A percentile compares a stretch with the other conserved stretches of the same genome.
Conservation (phyloP, 1,139 yeast species). For the Candida sp. region DNA sequence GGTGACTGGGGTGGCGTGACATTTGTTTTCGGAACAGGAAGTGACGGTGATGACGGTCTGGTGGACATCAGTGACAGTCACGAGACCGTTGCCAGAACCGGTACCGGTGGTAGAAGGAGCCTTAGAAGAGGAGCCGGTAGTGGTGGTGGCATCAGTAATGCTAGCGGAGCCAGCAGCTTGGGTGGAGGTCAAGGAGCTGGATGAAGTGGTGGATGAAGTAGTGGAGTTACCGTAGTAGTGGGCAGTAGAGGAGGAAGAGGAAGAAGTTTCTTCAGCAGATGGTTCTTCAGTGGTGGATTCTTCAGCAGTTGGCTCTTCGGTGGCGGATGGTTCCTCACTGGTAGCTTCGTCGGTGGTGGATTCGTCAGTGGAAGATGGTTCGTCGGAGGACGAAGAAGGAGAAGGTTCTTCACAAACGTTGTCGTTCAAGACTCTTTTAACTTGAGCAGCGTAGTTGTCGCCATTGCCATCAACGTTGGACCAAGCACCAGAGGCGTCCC, state of each 20-base stretch:
- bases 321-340: constrained; percentile 8
- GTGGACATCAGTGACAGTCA: constrained; percentile 30
- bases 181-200: neutral
- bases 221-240: constrained; percentile 4
- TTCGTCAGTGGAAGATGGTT: constrained; percentile 2
- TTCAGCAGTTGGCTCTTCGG: constrained; percentile 5
- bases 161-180: constrained; percentile 1
- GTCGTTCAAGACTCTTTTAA: constrained; percentile 14
- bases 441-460: constrained; percentile 17
- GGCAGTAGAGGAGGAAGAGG: constrained; percentile 2
- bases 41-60: constrained; percentile 49
- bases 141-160: neutral
- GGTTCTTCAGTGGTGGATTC: constrained; percentile 4
- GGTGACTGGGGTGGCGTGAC: constrained; percentile 33
- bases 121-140: constrained; percentile 5
- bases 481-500: constrained; percentile 94
- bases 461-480: constrained; percentile 42
- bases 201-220: neutral
- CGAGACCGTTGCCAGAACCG: constrained; percentile 2
- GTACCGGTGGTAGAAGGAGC: constrained; percentile 8
- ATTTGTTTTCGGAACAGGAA: constrained; percentile 43
- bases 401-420: constrained; percentile 14
- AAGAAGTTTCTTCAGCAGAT: constrained; percentile 8
- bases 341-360: constrained; percentile 9
- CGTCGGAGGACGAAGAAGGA: constrained; percentile 8